These are phyloP conservation scores for Groenewaldozyma auringiensis DNA, from an alignment of 1,139 yeast species.

Conservation along the genomic window DNA sequence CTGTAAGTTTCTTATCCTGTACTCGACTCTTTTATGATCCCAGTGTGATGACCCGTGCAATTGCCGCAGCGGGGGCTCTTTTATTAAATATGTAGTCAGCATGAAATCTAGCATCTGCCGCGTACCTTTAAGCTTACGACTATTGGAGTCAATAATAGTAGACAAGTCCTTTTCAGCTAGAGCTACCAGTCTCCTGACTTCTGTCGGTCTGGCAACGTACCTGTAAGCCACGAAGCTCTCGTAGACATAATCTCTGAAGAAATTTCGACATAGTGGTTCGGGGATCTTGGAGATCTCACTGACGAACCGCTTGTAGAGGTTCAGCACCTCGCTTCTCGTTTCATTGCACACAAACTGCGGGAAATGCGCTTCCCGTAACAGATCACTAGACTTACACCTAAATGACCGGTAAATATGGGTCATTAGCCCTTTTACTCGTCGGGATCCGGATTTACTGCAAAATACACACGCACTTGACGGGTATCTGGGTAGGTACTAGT, in stretches of 20 bases:
- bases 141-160: slow-evolving; percentile 13
- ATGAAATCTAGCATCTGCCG: slow-evolving; percentile 13
- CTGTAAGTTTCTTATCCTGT: slow-evolving; percentile 3
- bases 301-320: slow-evolving; percentile 14
- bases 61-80: slow-evolving; percentile 17
- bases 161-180: slow-evolving; percentile 12
- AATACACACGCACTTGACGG: too few species aligned
- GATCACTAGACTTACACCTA: neutral
- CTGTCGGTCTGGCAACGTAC: slow-evolving; percentile 13
- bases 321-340: slow-evolving; percentile 14
- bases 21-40: slow-evolving; percentile 7
- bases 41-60: slow-evolving; percentile 11
- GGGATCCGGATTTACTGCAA: too few species aligned
- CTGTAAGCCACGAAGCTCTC: slow-evolving; percentile 19
- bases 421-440: neutral
- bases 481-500: too few species aligned
- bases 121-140: slow-evolving; percentile 9
- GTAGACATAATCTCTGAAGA: slow-evolving; percentile 13
- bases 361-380: slow-evolving; percentile 12
- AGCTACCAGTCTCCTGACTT: slow-evolving; percentile 14
- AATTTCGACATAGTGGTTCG: slow-evolving; percentile 21
- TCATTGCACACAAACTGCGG: slow-evolving; percentile 16
- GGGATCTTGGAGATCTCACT: slow-evolving; percentile 13
- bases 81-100: slow-evolving; percentile 11
- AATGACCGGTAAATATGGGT: neutral